Conservation (phyloP, 352 stramenopile species). For the Pythium brachiatum region DNA sequence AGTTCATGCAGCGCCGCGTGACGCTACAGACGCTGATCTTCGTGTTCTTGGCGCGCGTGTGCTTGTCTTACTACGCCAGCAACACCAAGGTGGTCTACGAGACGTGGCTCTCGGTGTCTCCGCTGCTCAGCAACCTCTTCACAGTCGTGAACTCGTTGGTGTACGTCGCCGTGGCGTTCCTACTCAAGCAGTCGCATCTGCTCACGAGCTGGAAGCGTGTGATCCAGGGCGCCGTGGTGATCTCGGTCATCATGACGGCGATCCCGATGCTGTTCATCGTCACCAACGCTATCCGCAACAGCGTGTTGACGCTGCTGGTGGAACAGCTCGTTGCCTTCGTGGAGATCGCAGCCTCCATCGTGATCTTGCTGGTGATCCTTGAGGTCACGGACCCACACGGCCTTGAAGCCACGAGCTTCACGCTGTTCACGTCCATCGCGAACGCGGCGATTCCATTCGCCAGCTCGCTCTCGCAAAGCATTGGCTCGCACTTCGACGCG, state of each 20-base stretch:
- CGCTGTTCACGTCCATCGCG: constrained; percentile 44
- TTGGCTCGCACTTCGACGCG: constrained; percentile 60
- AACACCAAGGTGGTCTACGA: constrained; percentile 56
- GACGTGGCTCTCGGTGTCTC: constrained; percentile 42
- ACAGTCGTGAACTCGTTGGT: constrained; percentile 42
- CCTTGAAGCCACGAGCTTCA: constrained; percentile 48
- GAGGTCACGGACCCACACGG: constrained; percentile 41
- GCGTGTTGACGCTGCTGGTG: constrained; percentile 38
- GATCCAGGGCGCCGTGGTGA: constrained; percentile 32
- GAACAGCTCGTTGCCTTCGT: constrained; percentile 49
- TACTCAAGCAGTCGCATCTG: constrained; percentile 26
- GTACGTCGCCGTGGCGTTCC: constrained; percentile 35
- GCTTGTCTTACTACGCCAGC: constrained; percentile 58
- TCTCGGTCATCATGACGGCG: constrained; percentile 36
- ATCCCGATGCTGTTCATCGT: constrained; percentile 50
- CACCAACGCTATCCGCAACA: constrained; percentile 55
- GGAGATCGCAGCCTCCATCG: constrained; percentile 55
- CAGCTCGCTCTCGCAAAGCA: constrained; percentile 56
- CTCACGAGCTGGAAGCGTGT: constrained; percentile 40
- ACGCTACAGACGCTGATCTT: constrained; percentile 43
- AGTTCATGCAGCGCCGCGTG: constrained; percentile 34
- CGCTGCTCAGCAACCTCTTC: constrained; percentile 48
- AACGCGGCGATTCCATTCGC: constrained; percentile 57
- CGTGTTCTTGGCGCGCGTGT: constrained; percentile 47
- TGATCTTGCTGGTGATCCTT: constrained; percentile 45